Base-by-base conservation (phyloP, 2,329 filamentous ascomycete genomes). In the Clonostachys sp. region DNA sequence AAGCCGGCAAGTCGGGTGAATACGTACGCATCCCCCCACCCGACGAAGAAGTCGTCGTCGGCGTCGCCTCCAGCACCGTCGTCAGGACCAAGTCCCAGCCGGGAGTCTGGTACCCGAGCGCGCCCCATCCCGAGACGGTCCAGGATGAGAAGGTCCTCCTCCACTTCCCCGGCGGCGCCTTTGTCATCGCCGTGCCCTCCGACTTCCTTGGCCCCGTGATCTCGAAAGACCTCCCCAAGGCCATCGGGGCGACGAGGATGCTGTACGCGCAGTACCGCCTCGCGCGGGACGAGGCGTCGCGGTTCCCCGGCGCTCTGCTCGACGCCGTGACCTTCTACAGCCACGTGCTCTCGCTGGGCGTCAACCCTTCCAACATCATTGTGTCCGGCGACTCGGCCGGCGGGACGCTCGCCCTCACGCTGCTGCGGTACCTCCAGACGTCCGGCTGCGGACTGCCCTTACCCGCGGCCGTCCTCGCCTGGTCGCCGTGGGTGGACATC, bases 361-460 rank as follows among this genome's bases (percentile, higher is more conserved):
- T 47, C 3, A 58, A 63, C 42, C 54, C 60, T 3, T 14, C 55
- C 5, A 56, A 64, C 42, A 50, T 65, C 34, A 50, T 65, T 33
- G 10, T 65, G 8, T 62, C 58, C 12, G 62, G 62, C 33, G 61
- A 64, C 53, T 61, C 58, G 6, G 61, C 62, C 0, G 63, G 63
- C 9, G 63, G 48, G 1, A 62, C 61, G 41, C 51, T 65, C 3
- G 60, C 53, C 2, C 45, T 64, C 34, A 59, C 49, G 4, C 49
- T 65, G 33, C 51, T 63, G 8, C 57, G 61, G 6, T 65, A 63
- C 45, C 54, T 63, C 39, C 43, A 44, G 20, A 30, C 24, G 24
- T 9, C 33, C 42, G 16, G 38, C 34, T 5, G 34, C 45, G 24
- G 24, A 2, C 3, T 30, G 9, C 45, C 45, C 6, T 17, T 12